Conservation (phyloP, 2,329 filamentous ascomycete species). For the Coniochaeta sp. region DNA sequence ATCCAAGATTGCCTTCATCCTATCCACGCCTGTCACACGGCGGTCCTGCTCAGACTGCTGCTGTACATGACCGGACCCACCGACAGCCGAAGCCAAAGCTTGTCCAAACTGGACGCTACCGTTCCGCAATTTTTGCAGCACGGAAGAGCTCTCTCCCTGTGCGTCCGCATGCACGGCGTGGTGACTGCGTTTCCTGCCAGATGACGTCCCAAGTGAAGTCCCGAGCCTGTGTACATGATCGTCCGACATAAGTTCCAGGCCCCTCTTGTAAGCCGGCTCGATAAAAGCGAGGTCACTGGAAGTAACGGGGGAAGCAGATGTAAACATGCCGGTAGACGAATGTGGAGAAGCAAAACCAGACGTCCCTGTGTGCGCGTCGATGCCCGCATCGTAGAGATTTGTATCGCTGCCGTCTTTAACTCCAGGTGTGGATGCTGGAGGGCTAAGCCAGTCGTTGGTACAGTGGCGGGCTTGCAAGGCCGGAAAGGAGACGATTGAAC, state of each 20-base stretch:
- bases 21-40: too few species aligned
- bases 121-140: too few species aligned
- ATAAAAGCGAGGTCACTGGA: too few species aligned
- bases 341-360: not conserved
- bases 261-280: too few species aligned
- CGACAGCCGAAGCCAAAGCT: too few species aligned
- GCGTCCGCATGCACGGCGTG: not conserved
- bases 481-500: not conserved
- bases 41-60: too few species aligned
- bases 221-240: not conserved
- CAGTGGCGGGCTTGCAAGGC: not conserved
- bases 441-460: not conserved
- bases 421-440: not conserved
- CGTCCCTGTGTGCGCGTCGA: not conserved
- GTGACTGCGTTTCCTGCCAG: not conserved
- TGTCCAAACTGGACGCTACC: too few species aligned
- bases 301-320: too few species aligned
- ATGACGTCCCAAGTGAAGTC: not conserved
- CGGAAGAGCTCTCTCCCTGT: not conserved
- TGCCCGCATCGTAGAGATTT: not conserved
- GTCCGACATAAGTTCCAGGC: too few species aligned
- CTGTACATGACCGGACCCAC: too few species aligned
- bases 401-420: not conserved
- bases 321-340: too few species aligned
- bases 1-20: too few species aligned